Evolutionary conservation across 2,329 filamentous ascomycete species (phyloP), one percentile per base, ranked within the genome.

Genomic region (Talaromyces sp.): DNA sequence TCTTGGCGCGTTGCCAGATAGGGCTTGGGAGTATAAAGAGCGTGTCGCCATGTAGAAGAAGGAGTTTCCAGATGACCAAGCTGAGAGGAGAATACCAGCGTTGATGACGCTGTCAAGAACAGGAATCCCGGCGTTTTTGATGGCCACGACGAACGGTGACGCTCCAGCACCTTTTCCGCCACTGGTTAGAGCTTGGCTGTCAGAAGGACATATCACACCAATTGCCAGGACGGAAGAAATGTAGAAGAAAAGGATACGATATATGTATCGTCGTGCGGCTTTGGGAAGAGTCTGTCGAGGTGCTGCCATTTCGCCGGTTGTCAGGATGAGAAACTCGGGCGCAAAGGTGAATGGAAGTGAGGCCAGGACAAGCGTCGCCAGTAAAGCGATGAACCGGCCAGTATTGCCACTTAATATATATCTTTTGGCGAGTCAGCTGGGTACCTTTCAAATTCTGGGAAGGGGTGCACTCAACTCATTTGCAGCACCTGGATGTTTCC

Each of bases 51-150:
- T 88, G 76, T 89, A 90, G 60, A 92, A 82, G 75, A 90, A 89
- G 14, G 88, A 88, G 75, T 89, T 91, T 62, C 88, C 90, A 10
- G 90, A 89, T 0, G 88, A 90, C 65, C 91, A 84, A 7, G 92
- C 90, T 2, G 89, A 89, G 0, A 88, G 90, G 21, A 93, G 79
- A 10, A 93, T 83, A 10, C 91, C 85, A 14, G 85, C 89, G 73
- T 92, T 93, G 79, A 93, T 86, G 69, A 92, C 86, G 66, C 84
- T 78, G 4, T 85, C 83, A 2, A 91, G 82, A 3, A 84, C 81
- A 7, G 77, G 75, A 60, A 90, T 85, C 43, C 87, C 87, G 29
- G 87, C 88, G 24, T 74, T 74, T 53, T 74, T 66, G 61, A 79
- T 76, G 11, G 74, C 77, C 12, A 77, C 69, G 35, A 79, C 74